Percentiles rank a stretch among this genome's conserved stretches.
Evolutionary conservation across 495 filamentous ascomycete genomes (phyloP).

Genomic region (Aspergillus mulundensis): DNA sequence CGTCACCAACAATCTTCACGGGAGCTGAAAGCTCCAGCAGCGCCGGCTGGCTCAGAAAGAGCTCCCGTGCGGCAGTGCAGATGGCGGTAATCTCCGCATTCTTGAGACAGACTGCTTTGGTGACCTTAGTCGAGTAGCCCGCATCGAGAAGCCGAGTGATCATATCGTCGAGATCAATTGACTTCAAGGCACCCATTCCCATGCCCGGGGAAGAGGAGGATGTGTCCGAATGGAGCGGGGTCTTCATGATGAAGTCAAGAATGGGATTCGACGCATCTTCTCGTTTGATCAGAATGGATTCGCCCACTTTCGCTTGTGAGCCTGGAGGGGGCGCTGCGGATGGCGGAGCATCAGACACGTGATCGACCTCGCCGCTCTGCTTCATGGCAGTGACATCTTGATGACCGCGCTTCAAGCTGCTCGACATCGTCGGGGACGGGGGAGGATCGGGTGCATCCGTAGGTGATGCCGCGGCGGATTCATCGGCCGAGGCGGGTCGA

Average conservation of each 20-base stretch:
- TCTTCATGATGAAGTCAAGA: conserved; percentile 43
- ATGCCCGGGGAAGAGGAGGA: conserved; percentile 41
- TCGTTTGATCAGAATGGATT: conserved; percentile 71
- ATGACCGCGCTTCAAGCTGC: conserved; percentile 69
- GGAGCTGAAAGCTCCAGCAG: conserved; percentile 90
- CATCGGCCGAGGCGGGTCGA: conserved; percentile 33
- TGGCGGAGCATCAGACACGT: conserved; percentile 90
- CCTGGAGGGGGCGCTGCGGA: conserved; percentile 40
- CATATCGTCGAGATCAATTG: conserved; percentile 94
- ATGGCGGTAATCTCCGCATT: conserved; percentile 96
- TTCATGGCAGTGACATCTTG: conserved; percentile 77
- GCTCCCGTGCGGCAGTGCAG: conserved; percentile 78
- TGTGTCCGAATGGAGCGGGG: conserved; percentile 30
- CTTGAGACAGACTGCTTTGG: conserved; percentile 94
- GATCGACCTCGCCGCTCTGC: conserved; percentile 84
- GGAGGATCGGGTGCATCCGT: conserved; percentile 65
- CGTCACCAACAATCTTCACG: conserved; percentile 97
- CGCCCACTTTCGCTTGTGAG: conserved; percentile 49
- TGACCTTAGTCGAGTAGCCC: conserved; percentile 92
- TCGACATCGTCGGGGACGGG: conserved; percentile 82
- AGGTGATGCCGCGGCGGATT: conserved; percentile 22
- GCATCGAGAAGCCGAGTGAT: conserved; percentile 92
- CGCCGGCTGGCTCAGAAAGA: conserved; percentile 88
- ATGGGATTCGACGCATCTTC: conserved; percentile 66
- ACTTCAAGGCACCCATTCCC: conserved; percentile 70